A percentile compares a stretch with the other conserved stretches of the same genome.
These are phyloP conservation scores for Camelina neglecta DNA, from an alignment of 345 rosid species.

Conservation along the genomic window DNA sequence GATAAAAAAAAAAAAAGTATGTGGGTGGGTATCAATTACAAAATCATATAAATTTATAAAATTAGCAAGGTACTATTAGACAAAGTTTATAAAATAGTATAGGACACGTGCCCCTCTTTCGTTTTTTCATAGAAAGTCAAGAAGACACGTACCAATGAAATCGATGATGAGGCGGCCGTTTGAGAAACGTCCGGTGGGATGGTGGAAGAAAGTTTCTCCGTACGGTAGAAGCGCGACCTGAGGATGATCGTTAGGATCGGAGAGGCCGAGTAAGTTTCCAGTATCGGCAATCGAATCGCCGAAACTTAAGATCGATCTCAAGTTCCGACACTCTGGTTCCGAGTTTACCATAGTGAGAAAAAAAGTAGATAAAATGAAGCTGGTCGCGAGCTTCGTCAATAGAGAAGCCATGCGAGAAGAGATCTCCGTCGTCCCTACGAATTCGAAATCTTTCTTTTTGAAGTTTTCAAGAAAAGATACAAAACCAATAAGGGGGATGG, in stretches of 20 bases:
- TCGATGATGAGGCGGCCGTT: conserved; percentile 61
- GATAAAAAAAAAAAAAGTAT: too few relatives aligned
- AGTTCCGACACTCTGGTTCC: conserved; percentile 14
- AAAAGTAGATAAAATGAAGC: conserved; percentile 11
- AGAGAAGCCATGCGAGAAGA: background rate
- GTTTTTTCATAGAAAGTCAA: too few relatives aligned
- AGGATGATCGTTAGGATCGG: conserved; percentile 25
- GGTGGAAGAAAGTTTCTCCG: conserved; percentile 55
- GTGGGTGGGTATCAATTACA: too few relatives aligned
- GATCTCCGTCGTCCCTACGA: background rate
- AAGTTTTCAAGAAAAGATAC: too few relatives aligned
- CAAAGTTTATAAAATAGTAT: too few relatives aligned
- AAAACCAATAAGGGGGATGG: too few relatives aligned
- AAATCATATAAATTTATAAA: too few relatives aligned
- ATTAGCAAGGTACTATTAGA: too few relatives aligned
- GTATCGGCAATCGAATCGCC: conserved; percentile 66
- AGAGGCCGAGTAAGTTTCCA: conserved; percentile 47
- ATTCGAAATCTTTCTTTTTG: background rate
- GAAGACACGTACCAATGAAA: conserved; percentile 49
- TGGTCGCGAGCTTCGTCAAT: conserved; percentile 3
- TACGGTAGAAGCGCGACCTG: conserved; percentile 47
- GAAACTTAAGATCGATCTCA: conserved; percentile 55
- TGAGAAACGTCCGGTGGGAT: conserved; percentile 56
- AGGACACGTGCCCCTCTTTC: too few relatives aligned
- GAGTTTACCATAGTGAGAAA: background rate